Evolutionary conservation across 1,139 yeast species (phyloP), one percentile per base, ranked within the genome.

Genomic region (Candida smagusa): DNA sequence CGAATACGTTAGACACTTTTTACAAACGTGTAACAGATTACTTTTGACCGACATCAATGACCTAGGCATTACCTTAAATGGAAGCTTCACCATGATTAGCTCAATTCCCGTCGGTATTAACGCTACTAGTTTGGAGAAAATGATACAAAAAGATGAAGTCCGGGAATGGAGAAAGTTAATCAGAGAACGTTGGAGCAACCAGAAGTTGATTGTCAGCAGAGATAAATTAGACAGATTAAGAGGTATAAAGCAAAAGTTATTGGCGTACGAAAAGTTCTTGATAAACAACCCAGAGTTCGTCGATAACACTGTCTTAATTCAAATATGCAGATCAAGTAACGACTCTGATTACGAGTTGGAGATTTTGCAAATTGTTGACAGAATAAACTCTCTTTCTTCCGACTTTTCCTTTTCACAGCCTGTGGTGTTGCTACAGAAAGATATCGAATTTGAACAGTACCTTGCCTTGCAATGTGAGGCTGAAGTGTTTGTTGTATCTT

Each of bases 1-100:
- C 25, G 98, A 92, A 58, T 92, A 90, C 50, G 94, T 90, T 19
- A 79, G 96, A 52, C 98, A 92, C 61, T 94, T 94, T 59, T 65
- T 85, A 43, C 97, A 90, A 61, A 89, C 97, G 3, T 84, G 96
- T 51, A 87, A 85, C 48, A 72, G 96, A 41, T 67, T 94, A 33
- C 64, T 94, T 34, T 76, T 89, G 44, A 89, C 95, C 0, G 97
- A 92, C 61, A 79, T 86, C 9, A 80, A 80, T 35, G 81, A 79
- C n/a, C 72, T 71, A 40, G 94, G 92, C n/a, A 65, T 90, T 9
- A 74, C 79, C 39, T 82, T 74, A 49, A 77, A 81, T 22, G 88
- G 87, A 9, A 74, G 77, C 40, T 76, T 82, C 30, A 79, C 88
- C 1, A 71, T 77, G 37, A 84, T 88, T 0, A 77, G 79, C 28